Percentiles rank a stretch among this genome's conserved stretches.
These are phyloP conservation scores for Penicillium coprophilum DNA, from an alignment of 495 filamentous ascomycete species.

Conservation along the genomic window DNA sequence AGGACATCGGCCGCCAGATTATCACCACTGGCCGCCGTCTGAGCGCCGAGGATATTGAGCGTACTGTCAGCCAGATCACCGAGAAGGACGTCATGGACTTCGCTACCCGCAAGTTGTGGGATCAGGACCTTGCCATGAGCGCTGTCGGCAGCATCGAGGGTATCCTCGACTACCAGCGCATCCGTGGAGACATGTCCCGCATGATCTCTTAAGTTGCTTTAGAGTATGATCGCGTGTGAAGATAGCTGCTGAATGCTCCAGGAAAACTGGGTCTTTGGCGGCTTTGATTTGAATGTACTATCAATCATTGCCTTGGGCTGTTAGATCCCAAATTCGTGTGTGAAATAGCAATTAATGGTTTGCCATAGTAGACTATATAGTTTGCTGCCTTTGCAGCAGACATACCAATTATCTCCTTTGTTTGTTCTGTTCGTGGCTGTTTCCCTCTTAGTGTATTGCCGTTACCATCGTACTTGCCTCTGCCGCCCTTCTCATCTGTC, in stretches of 20 bases:
- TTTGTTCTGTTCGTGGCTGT: constrained; percentile 8
- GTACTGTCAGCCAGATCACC: constrained; percentile 79
- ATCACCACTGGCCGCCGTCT: constrained; percentile 93
- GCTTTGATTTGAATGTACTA: constrained; percentile 38
- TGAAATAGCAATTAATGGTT: constrained; percentile 41
- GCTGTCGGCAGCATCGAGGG: constrained; percentile 93
- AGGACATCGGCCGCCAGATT: constrained; percentile 98
- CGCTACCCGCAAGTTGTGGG: constrained; percentile 87
- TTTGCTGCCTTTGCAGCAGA: constrained; percentile 27
- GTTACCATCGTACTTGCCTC: not conserved
- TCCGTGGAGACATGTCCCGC: constrained; percentile 87
- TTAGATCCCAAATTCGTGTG: constrained; percentile 36
- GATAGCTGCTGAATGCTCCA: constrained; percentile 17
- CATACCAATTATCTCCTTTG: constrained; percentile 30
- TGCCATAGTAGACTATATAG: constrained; percentile 39
- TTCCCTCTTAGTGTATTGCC: not conserved
- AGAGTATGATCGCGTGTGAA: constrained; percentile 25
- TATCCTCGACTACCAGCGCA: constrained; percentile 82
- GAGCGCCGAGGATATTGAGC: constrained; percentile 90
- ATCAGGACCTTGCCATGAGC: constrained; percentile 90
- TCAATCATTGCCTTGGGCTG: constrained; percentile 39
- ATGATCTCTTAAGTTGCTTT: constrained; percentile 53
- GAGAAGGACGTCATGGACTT: constrained; percentile 98
- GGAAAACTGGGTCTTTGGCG: constrained; percentile 12
- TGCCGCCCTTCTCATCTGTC: not conserved